Evolutionary conservation across 495 filamentous ascomycete species (phyloP), one percentile per base, ranked within the genome.

Genomic region (Hyaloscypha variabilis): DNA sequence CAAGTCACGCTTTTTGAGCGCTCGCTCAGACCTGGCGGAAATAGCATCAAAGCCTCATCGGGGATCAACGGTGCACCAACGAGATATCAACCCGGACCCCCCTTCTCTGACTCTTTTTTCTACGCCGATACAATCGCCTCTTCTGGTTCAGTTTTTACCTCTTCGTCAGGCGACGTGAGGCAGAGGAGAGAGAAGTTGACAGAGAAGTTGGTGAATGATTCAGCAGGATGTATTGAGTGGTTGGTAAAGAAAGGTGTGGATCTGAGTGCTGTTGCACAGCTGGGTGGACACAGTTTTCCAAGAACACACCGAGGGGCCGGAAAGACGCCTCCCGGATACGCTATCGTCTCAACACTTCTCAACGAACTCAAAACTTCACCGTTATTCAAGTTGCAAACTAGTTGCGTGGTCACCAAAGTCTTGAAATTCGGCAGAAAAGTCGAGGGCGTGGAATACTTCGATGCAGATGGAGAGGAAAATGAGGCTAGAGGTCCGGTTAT

Each of bases 51-150:
- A 68, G 85, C 85, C 1, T 86, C 85, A 0, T 87, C 84, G 0
- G 84, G 85, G 4, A 88, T 88, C 73, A 88, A 87, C 68, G 86
- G 84, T 8, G 82, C 83, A 0, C 78, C 79, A 17, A 86, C 84
- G 0, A 73, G 74, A 19, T 85, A 80, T 65, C 84, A 87, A 67
- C 66, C 71, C n/a, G 62, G 51, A 25, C 56, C 49, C 11, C 52
- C 61, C 60, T 57, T 21, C 59, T 66, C 10, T 58, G 78, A 81
- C 53, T 70, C 70, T 1, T 68, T 62, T 3, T 88, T 88, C 70
- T 82, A 74, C 65, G 54, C 71, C n/a, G 86, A 88, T 66, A 86
- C 84, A 0, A 65, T 84, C 29, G 75, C 73, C 21, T 87, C 84
- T 0, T 83, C 83, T 0, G 67, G 67, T 2, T 34, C 28, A 0